Percentiles rank a stretch among this genome's conserved stretches.
These are phyloP conservation scores for Aureobasidium namibiae DNA, from an alignment of 2,329 filamentous ascomycete species.

Conservation along the genomic window DNA sequence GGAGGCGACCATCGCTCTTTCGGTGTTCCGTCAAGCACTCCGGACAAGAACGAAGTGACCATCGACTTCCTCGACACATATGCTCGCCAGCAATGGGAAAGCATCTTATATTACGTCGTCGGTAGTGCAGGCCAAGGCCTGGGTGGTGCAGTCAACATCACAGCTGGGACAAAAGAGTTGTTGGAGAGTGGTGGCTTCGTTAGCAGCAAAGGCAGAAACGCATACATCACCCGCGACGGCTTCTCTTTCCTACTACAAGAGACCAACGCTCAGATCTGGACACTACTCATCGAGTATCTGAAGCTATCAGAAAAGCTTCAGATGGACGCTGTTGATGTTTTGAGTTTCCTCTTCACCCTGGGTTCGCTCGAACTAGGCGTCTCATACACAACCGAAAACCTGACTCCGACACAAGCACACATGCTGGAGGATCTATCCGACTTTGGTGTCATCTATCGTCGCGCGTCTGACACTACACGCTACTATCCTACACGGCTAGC, in stretches of 20 bases:
- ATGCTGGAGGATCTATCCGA: slow-evolving; percentile 88
- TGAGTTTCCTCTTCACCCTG: slow-evolving; percentile 92
- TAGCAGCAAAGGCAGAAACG: slow-evolving; percentile 40
- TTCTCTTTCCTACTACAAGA: slow-evolving; percentile 94
- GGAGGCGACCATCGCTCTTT: slow-evolving; percentile 82
- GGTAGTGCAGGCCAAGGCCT: slow-evolving; percentile 56
- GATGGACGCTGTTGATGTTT: slow-evolving; percentile 85
- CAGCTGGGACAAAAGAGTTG: slow-evolving; percentile 73
- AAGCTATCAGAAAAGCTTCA: slow-evolving; percentile 61
- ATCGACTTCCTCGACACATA: slow-evolving; percentile 72
- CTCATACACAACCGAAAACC: slow-evolving; percentile 77
- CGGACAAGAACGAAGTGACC: slow-evolving; percentile 56
- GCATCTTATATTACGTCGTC: slow-evolving; percentile 92
- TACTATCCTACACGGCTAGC: slow-evolving; percentile 91
- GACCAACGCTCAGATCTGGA: slow-evolving; percentile 95
- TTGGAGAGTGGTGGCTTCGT: slow-evolving; percentile 76
- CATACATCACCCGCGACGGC: slow-evolving; percentile 82
- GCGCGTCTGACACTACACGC: slow-evolving; percentile 34
- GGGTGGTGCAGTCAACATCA: slow-evolving; percentile 37
- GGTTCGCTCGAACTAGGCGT: slow-evolving; percentile 86
- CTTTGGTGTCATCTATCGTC: slow-evolving; percentile 80
- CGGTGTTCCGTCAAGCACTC: slow-evolving; percentile 68
- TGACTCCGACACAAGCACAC: slow-evolving; percentile 72
- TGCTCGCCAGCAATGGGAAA: slow-evolving; percentile 86
- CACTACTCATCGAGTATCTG: slow-evolving; percentile 84